These are phyloP conservation scores for Salix suchowensis DNA, from an alignment of 345 rosid species.

Conservation along the genomic window DNA sequence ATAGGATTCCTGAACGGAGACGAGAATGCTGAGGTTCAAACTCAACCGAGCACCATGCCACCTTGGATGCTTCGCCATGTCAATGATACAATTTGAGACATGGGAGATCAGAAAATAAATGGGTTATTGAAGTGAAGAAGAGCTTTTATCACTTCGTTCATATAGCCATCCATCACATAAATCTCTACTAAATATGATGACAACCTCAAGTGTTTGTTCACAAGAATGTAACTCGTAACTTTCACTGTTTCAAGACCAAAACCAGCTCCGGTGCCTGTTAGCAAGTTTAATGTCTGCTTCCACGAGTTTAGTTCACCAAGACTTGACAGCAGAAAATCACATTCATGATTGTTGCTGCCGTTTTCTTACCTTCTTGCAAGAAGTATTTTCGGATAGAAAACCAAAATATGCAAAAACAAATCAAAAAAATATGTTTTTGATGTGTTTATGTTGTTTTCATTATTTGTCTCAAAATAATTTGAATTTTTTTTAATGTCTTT, in stretches of 20 bases:
- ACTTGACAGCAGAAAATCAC: too few species aligned
- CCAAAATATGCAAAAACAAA: too few species aligned
- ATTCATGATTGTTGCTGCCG: too few species aligned
- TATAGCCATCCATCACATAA: not conserved
- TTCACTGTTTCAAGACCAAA: not conserved
- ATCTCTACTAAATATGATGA: not conserved
- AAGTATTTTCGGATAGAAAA: too few species aligned
- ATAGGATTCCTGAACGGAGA: constrained; percentile 10
- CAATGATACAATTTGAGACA: not conserved
- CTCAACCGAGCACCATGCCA: constrained; percentile 23
- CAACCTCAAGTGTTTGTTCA: not conserved
- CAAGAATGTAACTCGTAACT: not conserved
- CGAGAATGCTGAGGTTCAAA: constrained; percentile 21
- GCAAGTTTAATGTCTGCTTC: too few species aligned
- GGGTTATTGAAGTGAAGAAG: not conserved
- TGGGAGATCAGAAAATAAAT: not conserved
- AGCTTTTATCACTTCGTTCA: not conserved
- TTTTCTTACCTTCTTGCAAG: too few species aligned
- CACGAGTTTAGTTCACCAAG: too few species aligned
- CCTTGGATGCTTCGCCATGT: constrained; percentile 45
- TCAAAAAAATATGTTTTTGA: too few species aligned
- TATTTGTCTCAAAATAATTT: too few species aligned
- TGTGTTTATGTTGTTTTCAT: too few species aligned
- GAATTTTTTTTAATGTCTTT: too few species aligned
- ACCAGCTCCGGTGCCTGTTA: not conserved